A percentile compares a stretch with the other conserved stretches of the same genome.
Conservation (phyloP, 2,329 filamentous ascomycete genomes). For the Stagonosporopsis tanaceti region DNA sequence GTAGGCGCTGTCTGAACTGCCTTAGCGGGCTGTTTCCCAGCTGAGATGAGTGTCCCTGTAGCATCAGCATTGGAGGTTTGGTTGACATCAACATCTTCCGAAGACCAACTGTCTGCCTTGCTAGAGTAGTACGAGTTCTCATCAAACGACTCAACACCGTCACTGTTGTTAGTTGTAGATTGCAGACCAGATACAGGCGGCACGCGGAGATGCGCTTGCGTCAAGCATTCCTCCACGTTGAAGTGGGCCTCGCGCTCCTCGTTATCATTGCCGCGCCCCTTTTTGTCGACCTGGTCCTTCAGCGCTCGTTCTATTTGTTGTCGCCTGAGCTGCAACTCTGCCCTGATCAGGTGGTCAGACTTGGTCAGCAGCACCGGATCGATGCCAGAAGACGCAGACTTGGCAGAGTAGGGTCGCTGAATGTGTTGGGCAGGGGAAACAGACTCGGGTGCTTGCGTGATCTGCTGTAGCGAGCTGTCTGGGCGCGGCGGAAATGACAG, state of each 20-base stretch:
- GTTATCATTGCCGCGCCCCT: conserved; percentile 58
- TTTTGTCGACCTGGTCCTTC: conserved; percentile 76
- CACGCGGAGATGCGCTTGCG: conserved; percentile 74
- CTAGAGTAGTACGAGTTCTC: conserved; percentile 97
- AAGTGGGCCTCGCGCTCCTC: conserved; percentile 56
- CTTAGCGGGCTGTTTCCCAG: conserved; percentile 34
- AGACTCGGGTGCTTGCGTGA: conserved; percentile 34
- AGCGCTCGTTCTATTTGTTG: conserved; percentile 80
- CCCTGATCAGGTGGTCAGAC: conserved; percentile 82
- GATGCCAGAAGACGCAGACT: conserved; percentile 70
- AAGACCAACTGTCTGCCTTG: conserved; percentile 79
- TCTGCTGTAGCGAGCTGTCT: conserved; percentile 37
- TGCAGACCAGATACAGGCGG: conserved; percentile 69
- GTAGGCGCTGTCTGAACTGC: conserved; percentile 32
- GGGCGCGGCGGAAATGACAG: conserved; percentile 41
- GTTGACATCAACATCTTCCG: conserved; percentile 53
- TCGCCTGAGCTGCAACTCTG: conserved; percentile 80
- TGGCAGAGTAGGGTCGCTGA: conserved; percentile 47
- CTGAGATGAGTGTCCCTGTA: conserved; percentile 39
- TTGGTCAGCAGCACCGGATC: conserved; percentile 86
- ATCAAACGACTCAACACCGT: conserved; percentile 83
- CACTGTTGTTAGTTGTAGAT: conserved; percentile 65
- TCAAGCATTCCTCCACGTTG: conserved; percentile 53
- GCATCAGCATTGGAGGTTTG: conserved; percentile 41
- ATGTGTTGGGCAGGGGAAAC: conserved; percentile 31